Evolutionary conservation across 441 rosid genomes (phyloP).

Genomic region (Hura crepitans): DNA sequence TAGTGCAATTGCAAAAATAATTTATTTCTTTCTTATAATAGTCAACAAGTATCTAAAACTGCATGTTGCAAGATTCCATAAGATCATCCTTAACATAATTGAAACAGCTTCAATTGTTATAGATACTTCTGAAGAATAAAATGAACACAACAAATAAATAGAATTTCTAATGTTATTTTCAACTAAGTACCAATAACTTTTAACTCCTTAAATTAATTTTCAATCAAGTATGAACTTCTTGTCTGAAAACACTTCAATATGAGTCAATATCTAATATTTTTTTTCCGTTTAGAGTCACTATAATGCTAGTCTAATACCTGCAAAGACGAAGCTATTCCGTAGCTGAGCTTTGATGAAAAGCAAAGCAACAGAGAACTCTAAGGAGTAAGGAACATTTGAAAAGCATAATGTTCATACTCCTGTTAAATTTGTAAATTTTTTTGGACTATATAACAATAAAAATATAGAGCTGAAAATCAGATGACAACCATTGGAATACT

Average conservation of each 20-base stretch:
- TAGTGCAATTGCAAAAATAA: background rate
- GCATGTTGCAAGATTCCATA: background rate
- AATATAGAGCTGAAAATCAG: background rate
- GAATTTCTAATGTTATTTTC: background rate
- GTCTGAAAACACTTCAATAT: background rate
- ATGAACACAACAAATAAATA: background rate
- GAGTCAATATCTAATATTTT: background rate
- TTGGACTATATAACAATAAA: background rate
- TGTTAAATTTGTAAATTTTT: background rate
- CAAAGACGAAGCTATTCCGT: no score
- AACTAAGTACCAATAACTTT: background rate
- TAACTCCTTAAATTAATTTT: background rate
- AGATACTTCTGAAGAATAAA: background rate
- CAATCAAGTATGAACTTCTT: background rate
- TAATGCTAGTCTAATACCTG: background rate
- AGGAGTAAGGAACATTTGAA: background rate
- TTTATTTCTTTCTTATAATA: background rate
- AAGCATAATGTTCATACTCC: background rate
- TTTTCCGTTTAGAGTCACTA: background rate
- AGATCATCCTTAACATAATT: background rate
- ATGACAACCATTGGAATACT: background rate
- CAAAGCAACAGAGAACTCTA: background rate
- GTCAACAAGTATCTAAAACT: background rate
- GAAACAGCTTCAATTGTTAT: background rate
- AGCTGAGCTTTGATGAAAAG: background rate